Evolutionary conservation across 163 green algal genomes (phyloP), one percentile per base, ranked within the genome.

Genomic region (Prototheca wickerhamii): DNA sequence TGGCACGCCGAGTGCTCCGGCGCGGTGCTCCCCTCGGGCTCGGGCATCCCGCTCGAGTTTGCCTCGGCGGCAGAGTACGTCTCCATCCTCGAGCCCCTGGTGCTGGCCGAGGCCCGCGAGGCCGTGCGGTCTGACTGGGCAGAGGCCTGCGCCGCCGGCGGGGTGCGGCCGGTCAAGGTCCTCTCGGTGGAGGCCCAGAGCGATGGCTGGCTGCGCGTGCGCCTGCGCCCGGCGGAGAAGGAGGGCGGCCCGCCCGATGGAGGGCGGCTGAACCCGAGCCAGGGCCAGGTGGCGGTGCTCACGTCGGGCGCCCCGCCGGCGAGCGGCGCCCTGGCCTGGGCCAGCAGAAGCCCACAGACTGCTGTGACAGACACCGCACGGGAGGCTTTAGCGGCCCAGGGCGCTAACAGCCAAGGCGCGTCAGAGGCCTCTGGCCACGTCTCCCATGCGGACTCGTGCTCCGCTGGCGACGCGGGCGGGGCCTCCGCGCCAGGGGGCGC

Each of bases 101-200:
- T 93, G 23, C 75, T 86, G 50, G 86, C 90, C 49, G 86, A 93
- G 62, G 84, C 83, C 2, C 64, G 82, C 2, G 78, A 88, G 62
- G 49, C 64, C 10, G 46, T 89, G 12, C 61, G 70, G 4, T 56
- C 57, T 15, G 52, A 66, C 4, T 91, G 71, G 68, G 70, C 71
- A 6, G 79, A 85, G 43, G 37, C 28, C 25, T 78, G 60, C 52
- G 69, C 42, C 6, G n/a, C 46, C 3, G 65, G 65, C 3, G 29
- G 26, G 18, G 25, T 12, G 1, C 62, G 57, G 44, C 4, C 43
- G 35, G 53, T 72, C 26, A 60, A 69, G 26, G 58, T 79, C 25
- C 31, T 50, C 23, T 6, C 12, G 17, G 12, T 59, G 23, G 32
- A 62, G 29, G 37, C 53, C 42, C 25, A 25, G 23, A 31, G 7